Percentiles rank a stretch among this genome's conserved stretches.
phyloP scores from a whole-genome alignment of 805 yeast species.

The Kockiozyma suomiensis region DNA sequence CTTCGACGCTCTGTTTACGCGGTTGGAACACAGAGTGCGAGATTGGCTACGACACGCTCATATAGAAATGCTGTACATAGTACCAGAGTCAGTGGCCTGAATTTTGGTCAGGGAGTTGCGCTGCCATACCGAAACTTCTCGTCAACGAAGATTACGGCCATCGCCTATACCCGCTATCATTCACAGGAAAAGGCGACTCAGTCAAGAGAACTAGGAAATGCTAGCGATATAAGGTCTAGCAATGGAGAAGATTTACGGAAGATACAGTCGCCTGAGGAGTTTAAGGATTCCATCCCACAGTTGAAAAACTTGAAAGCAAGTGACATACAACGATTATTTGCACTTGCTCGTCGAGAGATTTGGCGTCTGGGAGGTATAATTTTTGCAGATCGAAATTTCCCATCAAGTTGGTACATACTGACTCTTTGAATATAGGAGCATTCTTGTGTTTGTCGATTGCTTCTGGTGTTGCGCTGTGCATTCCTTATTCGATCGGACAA shows the following conservation, averaged over 20 bases:
- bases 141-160: not conserved
- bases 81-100: too few species aligned
- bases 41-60: too few species aligned
- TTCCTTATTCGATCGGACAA: constrained; percentile 83
- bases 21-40: too few species aligned
- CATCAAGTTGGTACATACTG: not conserved
- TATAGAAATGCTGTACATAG: too few species aligned
- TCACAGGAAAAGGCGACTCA: not conserved
- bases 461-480: constrained; percentile 75
- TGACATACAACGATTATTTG: constrained; percentile 54
- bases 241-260: not conserved
- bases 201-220: not conserved
- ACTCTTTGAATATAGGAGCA: constrained; percentile 48
- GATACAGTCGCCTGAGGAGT: not conserved
- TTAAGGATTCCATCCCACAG: not conserved
- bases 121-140: not conserved
- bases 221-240: not conserved
- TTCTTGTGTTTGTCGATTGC: constrained; percentile 65
- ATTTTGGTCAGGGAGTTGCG: too few species aligned
- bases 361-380: constrained; percentile 62
- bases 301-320: constrained; percentile 26
- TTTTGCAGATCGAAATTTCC: not conserved
- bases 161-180: not conserved
- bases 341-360: constrained; percentile 58
- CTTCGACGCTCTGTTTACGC: not conserved